Conservation (phyloP, 305 asterid genomes). For the Stenogyne calaminthoides region DNA sequence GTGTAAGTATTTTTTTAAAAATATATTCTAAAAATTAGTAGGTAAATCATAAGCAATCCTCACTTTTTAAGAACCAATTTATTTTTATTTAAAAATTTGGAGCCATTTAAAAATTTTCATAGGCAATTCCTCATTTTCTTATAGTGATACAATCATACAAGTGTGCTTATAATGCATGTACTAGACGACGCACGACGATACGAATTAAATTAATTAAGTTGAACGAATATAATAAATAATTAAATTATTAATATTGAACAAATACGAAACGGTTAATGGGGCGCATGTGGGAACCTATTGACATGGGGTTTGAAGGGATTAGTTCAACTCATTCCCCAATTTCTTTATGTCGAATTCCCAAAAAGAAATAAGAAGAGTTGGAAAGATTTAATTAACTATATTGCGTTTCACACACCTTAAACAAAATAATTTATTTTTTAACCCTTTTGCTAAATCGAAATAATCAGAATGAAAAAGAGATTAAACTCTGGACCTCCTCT, state of each 20-base stretch:
- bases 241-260: too few relatives aligned
- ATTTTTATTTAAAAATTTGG: too few relatives aligned
- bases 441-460: neutral
- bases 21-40: too few relatives aligned
- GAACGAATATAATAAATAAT: neutral
- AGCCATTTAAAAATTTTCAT: too few relatives aligned
- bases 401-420: neutral
- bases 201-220: neutral
- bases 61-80: too few relatives aligned
- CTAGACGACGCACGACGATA: neutral
- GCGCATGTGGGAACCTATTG: slow-evolving; percentile 14
- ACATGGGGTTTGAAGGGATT: neutral
- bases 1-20: too few relatives aligned
- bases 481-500: too few relatives aligned
- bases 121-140: too few relatives aligned
- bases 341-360: neutral
- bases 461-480: neutral
- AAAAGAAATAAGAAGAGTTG: neutral
- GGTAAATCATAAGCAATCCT: too few relatives aligned
- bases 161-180: neutral
- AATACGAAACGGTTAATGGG: neutral
- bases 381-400: neutral
- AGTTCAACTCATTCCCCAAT: slow-evolving; percentile 6
- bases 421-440: neutral
- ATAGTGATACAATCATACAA: too few relatives aligned